Conservation (phyloP, 1,284 basidiomycete genomes). For the Testicularia cyperi region DNA sequence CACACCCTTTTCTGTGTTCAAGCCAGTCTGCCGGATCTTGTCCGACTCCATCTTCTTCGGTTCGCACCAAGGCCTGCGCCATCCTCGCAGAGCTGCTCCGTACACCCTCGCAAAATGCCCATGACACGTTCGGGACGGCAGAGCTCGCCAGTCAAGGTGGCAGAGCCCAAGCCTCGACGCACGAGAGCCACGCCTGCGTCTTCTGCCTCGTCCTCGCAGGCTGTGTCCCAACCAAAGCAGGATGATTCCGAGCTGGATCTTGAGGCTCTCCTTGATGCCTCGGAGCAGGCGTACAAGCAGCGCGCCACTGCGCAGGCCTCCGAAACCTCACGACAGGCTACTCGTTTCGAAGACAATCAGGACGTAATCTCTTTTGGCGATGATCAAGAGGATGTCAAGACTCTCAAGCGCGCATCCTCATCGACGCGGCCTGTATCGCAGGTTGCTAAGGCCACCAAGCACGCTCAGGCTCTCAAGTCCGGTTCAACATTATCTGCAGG, state of each 20-base stretch:
- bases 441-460: constrained; percentile 32
- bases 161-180: neutral
- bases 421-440: neutral
- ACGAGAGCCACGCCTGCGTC: no score
- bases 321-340: constrained; percentile 1
- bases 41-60: no score
- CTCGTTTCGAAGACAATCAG: constrained; percentile 34
- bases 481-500: no score
- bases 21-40: no score
- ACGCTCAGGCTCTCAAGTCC: neutral
- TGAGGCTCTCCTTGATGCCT: constrained; percentile 31
- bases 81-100: no score
- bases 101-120: constrained; percentile 13
- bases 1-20: no score
- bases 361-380: constrained; percentile 36
- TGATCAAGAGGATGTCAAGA: neutral
- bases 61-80: no score
- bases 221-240: constrained; percentile 11
- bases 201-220: constrained; percentile 18
- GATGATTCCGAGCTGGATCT: constrained; percentile 10
- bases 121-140: constrained; percentile 24
- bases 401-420: constrained; percentile 9
- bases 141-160: constrained; percentile 28
- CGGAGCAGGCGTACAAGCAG: constrained; percentile 28
- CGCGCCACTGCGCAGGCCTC: constrained; percentile 1